Evolutionary conservation across 192 early-diverging fungal genomes (phyloP), one percentile per base, ranked within the genome.

Genomic region (Podila epigama): DNA sequence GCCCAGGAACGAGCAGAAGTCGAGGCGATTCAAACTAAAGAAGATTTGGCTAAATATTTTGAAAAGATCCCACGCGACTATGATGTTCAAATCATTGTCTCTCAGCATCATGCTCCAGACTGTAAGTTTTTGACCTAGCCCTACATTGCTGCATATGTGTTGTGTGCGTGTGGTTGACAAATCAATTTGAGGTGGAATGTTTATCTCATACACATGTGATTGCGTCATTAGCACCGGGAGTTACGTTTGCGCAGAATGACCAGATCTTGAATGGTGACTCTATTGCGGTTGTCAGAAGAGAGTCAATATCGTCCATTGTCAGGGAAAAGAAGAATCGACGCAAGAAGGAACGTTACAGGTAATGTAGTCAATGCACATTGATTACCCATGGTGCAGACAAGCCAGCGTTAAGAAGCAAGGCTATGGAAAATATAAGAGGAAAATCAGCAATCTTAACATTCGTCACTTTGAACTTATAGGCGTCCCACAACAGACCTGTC

Each of bases 401-500:
- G n/a, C n/a, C n/a, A n/a, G n/a, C n/a, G n/a, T n/a, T n/a, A n/a
- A n/a, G n/a, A n/a, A n/a, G n/a, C n/a, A n/a, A n/a, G n/a, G n/a
- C n/a, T n/a, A n/a, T n/a, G n/a, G n/a, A n/a, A n/a, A n/a, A n/a
- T n/a, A n/a, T n/a, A n/a, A n/a, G n/a, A n/a, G n/a, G n/a, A n/a
- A n/a, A n/a, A n/a, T n/a, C n/a, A n/a, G n/a, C n/a, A n/a, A n/a
- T n/a, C n/a, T n/a, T n/a, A n/a, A n/a, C n/a, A n/a, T n/a, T n/a
- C n/a, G n/a, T n/a, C n/a, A n/a, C n/a, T n/a, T n/a, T n/a, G n/a
- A n/a, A n/a, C n/a, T 9, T 11, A 35, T 55, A 73, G 70, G 29
- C 63, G 71, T 1, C 71, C 71, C 1, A 75, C 71, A 2, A 75
- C 71, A 15, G 64, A 75, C 57, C 52, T 75, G 28, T 67, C 71